Conservation (phyloP, 1,284 basidiomycete species). For the Xanthoconium separans region DNA sequence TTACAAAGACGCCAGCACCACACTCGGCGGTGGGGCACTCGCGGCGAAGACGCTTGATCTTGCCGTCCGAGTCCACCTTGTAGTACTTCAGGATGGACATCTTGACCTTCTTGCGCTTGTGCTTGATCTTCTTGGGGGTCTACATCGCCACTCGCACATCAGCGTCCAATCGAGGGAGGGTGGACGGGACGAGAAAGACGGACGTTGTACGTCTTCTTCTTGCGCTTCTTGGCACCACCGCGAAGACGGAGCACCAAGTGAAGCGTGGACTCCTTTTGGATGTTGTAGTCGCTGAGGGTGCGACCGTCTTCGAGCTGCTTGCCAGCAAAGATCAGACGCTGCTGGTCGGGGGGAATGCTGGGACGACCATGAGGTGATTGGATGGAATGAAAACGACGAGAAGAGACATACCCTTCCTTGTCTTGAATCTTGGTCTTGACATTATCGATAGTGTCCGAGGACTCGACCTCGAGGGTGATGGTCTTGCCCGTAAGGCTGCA, state of each 20-base stretch:
- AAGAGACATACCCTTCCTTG: constrained; percentile 77
- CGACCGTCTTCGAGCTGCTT: constrained; percentile 97
- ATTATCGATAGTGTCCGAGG: constrained; percentile 83
- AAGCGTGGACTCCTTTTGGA: constrained; percentile 95
- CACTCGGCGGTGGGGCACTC: constrained; percentile 92
- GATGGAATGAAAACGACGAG: not conserved
- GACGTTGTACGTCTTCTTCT: constrained; percentile 99
- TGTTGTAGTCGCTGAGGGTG: constrained; percentile 90
- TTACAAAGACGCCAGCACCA: constrained; percentile 93
- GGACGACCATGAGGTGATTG: constrained; percentile 3
- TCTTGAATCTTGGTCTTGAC: constrained; percentile 96
- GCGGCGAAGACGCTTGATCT: constrained; percentile 98
- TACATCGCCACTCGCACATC: constrained; percentile 31
- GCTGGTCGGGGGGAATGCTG: constrained; percentile 93
- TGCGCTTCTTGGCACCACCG: constrained; percentile 99
- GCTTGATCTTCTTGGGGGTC: constrained; percentile 99
- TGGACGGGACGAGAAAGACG: constrained; percentile 22
- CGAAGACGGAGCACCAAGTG: constrained; percentile 95
- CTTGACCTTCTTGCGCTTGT: constrained; percentile 99
- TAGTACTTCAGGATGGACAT: constrained; percentile 99
- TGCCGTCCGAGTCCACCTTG: constrained; percentile 98
- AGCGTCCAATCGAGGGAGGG: constrained; percentile 6
- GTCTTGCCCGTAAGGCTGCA: constrained; percentile 86
- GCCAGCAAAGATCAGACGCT: constrained; percentile 97
- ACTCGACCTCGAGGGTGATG: constrained; percentile 30